Percentiles rank a stretch among this genome's conserved stretches.
phyloP scores from a whole-genome alignment of 495 filamentous ascomycete genomes.

The Letharia lupina region DNA sequence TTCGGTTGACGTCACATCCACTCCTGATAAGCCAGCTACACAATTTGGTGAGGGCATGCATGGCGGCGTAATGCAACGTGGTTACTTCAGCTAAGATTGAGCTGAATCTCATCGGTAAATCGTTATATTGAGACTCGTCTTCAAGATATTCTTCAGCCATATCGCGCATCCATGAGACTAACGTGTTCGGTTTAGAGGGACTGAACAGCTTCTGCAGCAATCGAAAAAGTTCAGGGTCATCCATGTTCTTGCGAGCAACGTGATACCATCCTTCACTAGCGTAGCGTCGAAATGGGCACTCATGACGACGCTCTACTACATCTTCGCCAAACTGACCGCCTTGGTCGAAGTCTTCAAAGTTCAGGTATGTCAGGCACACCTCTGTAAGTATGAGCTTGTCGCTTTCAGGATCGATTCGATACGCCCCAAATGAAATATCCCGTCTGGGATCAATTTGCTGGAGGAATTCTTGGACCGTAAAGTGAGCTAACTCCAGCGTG shows the following conservation, averaged over 20 bases:
- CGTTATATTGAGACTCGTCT: no score
- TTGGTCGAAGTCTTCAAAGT: constrained; percentile 13
- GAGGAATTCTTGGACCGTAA: constrained; percentile 32
- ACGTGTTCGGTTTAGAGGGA: neutral
- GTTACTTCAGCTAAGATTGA: neutral
- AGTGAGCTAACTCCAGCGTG: constrained; percentile 29
- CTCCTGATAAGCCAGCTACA: constrained; percentile 8
- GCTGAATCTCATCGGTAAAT: no score
- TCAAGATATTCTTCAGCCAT: no score
- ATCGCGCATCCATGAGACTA: neutral
- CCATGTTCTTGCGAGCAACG: neutral
- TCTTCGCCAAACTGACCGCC: neutral
- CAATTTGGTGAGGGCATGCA: neutral
- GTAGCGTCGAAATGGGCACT: neutral
- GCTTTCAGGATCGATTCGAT: constrained; percentile 1
- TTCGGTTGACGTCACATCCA: constrained; percentile 13
- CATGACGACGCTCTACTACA: neutral
- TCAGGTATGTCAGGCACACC: constrained; percentile 16
- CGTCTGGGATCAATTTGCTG: constrained; percentile 9
- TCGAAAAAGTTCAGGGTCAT: neutral
- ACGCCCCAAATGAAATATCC: neutral
- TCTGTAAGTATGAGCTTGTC: constrained; percentile 6
- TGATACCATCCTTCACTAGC: neutral
- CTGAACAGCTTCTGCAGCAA: neutral
- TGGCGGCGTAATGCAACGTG: constrained; percentile 19